A percentile compares a stretch with the other conserved stretches of the same genome.
These are phyloP conservation scores for Candida sp. DNA, from an alignment of 1,139 yeast species.

Conservation along the genomic window DNA sequence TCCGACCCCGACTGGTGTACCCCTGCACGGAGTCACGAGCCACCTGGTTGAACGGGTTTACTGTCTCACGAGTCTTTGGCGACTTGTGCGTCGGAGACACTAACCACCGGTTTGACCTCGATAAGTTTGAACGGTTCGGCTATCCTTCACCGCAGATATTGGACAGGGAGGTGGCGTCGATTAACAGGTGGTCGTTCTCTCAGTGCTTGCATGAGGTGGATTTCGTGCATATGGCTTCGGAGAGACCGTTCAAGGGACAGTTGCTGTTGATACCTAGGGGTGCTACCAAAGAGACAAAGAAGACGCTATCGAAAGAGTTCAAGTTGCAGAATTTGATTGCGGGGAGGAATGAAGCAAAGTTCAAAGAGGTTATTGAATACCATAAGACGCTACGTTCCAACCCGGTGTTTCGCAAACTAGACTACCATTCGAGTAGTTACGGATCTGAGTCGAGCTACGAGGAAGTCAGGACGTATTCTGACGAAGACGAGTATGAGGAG, in stretches of 20 bases:
- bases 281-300: not conserved
- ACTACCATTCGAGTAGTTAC: constrained; percentile 14
- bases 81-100: constrained; percentile 28
- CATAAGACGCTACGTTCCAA: constrained; percentile 15
- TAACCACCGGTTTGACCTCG: constrained; percentile 34
- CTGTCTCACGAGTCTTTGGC: constrained; percentile 50
- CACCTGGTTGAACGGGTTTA: constrained; percentile 46
- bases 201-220: constrained; percentile 34
- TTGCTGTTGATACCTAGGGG: not conserved
- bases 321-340: constrained; percentile 26
- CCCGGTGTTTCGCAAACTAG: constrained; percentile 8
- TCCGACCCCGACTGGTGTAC: constrained; percentile 48
- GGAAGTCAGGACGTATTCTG: not conserved
- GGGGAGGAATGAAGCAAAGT: constrained; percentile 28
- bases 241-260: constrained; percentile 11
- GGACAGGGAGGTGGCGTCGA: constrained; percentile 23
- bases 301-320: constrained; percentile 18
- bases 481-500: not conserved
- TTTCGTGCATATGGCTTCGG: constrained; percentile 17
- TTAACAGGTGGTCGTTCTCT: constrained; percentile 39
- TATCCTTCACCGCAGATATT: constrained; percentile 17
- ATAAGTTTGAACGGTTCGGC: constrained; percentile 25
- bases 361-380: constrained; percentile 22
- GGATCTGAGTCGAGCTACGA: constrained; percentile 11
- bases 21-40: constrained; percentile 43